Conservation (phyloP, 2,329 filamentous ascomycete genomes). For the Aspergillus calidoustus region DNA sequence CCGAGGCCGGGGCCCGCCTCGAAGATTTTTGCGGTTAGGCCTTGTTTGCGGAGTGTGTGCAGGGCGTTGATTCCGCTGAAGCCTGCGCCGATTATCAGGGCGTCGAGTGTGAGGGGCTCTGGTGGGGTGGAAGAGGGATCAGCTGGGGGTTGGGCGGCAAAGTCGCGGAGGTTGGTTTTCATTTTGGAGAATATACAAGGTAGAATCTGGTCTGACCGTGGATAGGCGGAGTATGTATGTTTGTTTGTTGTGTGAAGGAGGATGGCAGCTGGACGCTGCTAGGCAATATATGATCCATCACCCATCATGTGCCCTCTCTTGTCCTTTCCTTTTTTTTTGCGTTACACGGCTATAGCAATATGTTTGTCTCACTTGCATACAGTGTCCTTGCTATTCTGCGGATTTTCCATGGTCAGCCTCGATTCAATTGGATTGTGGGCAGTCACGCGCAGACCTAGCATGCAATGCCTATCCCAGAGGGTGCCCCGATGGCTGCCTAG, state of each 20-base stretch:
- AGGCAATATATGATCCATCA: too few species aligned
- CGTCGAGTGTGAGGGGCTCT: constrained; percentile 26
- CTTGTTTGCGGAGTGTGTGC: constrained; percentile 14
- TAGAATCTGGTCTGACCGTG: not conserved
- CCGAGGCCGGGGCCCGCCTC: constrained; percentile 12
- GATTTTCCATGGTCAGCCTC: too few species aligned
- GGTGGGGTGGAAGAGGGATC: not conserved
- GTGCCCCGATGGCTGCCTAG: too few species aligned
- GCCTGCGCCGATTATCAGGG: constrained; percentile 19
- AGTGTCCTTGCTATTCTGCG: too few species aligned
- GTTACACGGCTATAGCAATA: too few species aligned
- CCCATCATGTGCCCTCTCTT: too few species aligned
- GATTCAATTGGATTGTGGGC: too few species aligned
- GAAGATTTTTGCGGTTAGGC: not conserved
- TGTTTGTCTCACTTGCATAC: too few species aligned
- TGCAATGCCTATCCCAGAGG: too few species aligned
- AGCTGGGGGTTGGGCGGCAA: not conserved
- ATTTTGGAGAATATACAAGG: not conserved
- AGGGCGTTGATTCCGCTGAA: constrained; percentile 16
- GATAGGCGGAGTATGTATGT: not conserved
- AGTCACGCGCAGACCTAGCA: too few species aligned
- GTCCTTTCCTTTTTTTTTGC: too few species aligned
- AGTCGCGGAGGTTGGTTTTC: not conserved
- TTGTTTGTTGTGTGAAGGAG: not conserved
- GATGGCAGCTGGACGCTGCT: too few species aligned